Percentiles rank a stretch among this genome's conserved stretches.
Evolutionary conservation across 179 eudicot species (phyloP).

Genomic region (Pouteria campechiana): DNA sequence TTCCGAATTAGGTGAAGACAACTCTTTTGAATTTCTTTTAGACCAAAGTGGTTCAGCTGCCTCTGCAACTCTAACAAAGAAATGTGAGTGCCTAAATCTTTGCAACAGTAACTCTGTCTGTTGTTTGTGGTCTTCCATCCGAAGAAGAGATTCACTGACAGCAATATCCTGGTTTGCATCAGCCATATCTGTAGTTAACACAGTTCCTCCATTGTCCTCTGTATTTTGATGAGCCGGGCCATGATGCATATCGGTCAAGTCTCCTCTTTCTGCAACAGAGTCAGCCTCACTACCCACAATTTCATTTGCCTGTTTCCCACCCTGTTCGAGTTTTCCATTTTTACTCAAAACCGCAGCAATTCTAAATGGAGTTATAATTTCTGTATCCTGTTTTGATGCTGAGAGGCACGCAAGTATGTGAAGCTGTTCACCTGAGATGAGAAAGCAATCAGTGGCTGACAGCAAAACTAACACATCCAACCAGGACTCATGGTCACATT

Average conservation of each 20-base stretch:
- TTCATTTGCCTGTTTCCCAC: slow-evolving; percentile 37
- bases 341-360: slow-evolving; percentile 83
- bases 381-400: slow-evolving; percentile 60
- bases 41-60: slow-evolving; percentile 85
- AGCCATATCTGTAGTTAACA: slow-evolving; percentile 8
- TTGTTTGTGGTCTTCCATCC: slow-evolving; percentile 72
- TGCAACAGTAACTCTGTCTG: slow-evolving; percentile 62
- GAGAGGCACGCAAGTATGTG: slow-evolving; percentile 78
- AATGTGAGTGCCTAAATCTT: slow-evolving; percentile 74
- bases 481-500: neutral
- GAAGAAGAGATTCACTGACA: slow-evolving; percentile 72
- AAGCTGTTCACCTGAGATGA: slow-evolving; percentile 72
- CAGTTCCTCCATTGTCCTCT: slow-evolving; percentile 20
- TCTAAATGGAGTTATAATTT: slow-evolving; percentile 83
- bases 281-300: slow-evolving; percentile 16
- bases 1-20: slow-evolving; percentile 22
- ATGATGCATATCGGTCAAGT: too few relatives aligned
- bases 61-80: slow-evolving; percentile 78
- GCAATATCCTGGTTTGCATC: slow-evolving; percentile 32
- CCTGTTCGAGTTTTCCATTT: slow-evolving; percentile 44
- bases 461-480: neutral
- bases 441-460: neutral
- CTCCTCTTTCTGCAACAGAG: slow-evolving; percentile 17
- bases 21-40: slow-evolving; percentile 31
- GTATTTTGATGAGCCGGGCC: slow-evolving; percentile 17